Base-by-base conservation (phyloP, 805 yeast genomes). In the Pichia nakasei region DNA sequence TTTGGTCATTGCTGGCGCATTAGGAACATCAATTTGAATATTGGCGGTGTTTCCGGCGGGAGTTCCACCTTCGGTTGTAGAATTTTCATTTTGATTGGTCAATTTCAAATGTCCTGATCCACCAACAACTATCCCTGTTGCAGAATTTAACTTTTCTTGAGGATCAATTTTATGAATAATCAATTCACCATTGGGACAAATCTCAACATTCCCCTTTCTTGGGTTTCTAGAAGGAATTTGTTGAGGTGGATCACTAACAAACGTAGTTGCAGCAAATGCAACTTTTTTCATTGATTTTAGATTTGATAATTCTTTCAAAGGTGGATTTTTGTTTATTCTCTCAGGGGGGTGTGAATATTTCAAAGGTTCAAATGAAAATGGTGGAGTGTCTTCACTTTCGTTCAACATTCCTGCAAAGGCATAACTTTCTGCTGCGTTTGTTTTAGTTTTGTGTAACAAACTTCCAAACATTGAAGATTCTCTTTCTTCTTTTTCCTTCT, bases 151-250 rank as follows among this genome's bases (percentile, higher is more conserved):
- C 41, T 54, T 54, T 12, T 58, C 66, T 35, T 58, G 60, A 6
- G 66, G 64, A 27, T 54, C 55, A 13, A 60, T 35, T 37, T 59
- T 63, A 44, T 63, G 65, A 22, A 64, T 57, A 24, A 63, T 53
- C 18, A 66, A 48, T 35, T 57, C 63, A 21, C 68, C 68, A 44
- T 64, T 60, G 3, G 52, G 22, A 22, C 55, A 52, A 29, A 64
- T 49, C 41, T 66, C 69, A 20, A 82, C 88, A 56, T 86, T 82
- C 8, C 97, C 96, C 52, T 73, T 72, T 51, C 81, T 70, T 7
- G 97, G 96, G 47, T 72, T 73, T 56, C 95, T 67, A 2, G 95
- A 83, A 2, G 97, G 97, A 48, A 89, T 84, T 58, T 88, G 96
- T 57, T 89, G 97, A 1, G 96, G 95, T 2, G 97, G 97, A 60